A percentile compares a stretch with the other conserved stretches of the same genome.
These are phyloP conservation scores for Helicostylum pulchrum DNA, from an alignment of 192 early-diverging fungal species.

Conservation along the genomic window DNA sequence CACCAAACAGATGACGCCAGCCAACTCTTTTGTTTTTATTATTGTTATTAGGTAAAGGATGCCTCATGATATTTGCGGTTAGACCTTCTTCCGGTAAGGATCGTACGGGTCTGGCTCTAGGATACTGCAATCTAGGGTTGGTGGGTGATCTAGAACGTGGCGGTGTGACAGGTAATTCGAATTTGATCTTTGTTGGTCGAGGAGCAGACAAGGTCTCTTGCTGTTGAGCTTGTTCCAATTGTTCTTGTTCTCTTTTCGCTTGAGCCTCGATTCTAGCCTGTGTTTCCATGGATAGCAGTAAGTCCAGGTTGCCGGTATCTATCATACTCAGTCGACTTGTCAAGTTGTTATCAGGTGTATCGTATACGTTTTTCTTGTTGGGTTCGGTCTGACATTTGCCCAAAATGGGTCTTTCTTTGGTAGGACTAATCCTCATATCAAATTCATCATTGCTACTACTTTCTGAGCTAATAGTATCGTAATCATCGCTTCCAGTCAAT, in stretches of 20 bases:
- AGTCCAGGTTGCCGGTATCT: slow-evolving; percentile 22
- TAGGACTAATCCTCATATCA: background rate
- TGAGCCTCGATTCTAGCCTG: slow-evolving; percentile 22
- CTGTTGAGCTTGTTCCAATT: slow-evolving; percentile 18
- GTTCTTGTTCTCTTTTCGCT: slow-evolving; percentile 19
- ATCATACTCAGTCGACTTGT: background rate
- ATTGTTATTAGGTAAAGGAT: slow-evolving; percentile 5
- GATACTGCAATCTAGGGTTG: slow-evolving; percentile 7
- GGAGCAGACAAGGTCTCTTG: slow-evolving; percentile 25
- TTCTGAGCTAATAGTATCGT: background rate
- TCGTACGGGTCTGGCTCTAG: slow-evolving; percentile 10
- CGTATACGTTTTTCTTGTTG: too few species aligned
- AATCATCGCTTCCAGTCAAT: background rate
- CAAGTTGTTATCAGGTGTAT: background rate
- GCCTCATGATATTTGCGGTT: background rate
- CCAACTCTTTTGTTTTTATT: slow-evolving; percentile 2
- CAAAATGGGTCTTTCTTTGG: background rate
- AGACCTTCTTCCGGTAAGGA: slow-evolving; percentile 13
- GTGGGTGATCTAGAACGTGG: slow-evolving; percentile 23
- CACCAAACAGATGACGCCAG: slow-evolving; percentile 21
- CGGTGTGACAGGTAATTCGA: slow-evolving; percentile 30
- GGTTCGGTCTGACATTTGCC: background rate
- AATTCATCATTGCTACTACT: background rate
- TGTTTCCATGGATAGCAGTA: slow-evolving; percentile 25
- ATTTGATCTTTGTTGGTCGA: slow-evolving; percentile 28